Conservation (phyloP, 495 filamentous ascomycete species). For the Extremus antarcticus region DNA sequence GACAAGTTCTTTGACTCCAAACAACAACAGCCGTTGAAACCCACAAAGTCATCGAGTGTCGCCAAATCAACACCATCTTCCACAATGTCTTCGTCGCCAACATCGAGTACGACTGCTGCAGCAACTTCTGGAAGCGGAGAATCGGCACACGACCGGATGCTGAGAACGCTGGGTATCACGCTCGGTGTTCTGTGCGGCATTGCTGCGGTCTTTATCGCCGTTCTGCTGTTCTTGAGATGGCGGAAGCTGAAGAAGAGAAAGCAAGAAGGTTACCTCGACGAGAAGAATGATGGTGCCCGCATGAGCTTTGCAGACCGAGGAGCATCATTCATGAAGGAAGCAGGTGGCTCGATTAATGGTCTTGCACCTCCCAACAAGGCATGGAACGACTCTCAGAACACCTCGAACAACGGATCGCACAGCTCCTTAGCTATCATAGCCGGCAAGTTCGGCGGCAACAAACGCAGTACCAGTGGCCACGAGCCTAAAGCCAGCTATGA, state of each 20-base stretch:
- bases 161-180: constrained; percentile 64
- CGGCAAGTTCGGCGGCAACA: constrained; percentile 31
- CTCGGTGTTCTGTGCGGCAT: constrained; percentile 68
- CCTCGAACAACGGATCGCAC: constrained; percentile 26
- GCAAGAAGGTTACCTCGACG: constrained; percentile 37
- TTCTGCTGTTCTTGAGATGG: constrained; percentile 59
- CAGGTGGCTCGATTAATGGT: constrained; percentile 35
- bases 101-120: constrained; percentile 32
- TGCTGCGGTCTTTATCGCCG: constrained; percentile 52
- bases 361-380: constrained; percentile 15
- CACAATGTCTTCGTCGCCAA: constrained; percentile 29
- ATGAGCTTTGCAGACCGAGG: constrained; percentile 57
- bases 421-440: constrained; percentile 28
- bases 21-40: constrained; percentile 22
- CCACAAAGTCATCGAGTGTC: constrained; percentile 26
- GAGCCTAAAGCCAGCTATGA: constrained; percentile 23
- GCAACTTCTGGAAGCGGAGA: constrained; percentile 14
- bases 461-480: constrained; percentile 25
- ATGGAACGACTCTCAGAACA: constrained; percentile 12
- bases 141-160: constrained; percentile 29
- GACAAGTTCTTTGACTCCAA: constrained; percentile 50
- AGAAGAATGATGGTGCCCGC: constrained; percentile 44
- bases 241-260: constrained; percentile 42
- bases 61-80: constrained; percentile 21
- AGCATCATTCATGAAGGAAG: constrained; percentile 44